Evolutionary conservation across 1,284 basidiomycete genomes (phyloP), one percentile per base, ranked within the genome.

Genomic region (Phenoliferia sp.): DNA sequence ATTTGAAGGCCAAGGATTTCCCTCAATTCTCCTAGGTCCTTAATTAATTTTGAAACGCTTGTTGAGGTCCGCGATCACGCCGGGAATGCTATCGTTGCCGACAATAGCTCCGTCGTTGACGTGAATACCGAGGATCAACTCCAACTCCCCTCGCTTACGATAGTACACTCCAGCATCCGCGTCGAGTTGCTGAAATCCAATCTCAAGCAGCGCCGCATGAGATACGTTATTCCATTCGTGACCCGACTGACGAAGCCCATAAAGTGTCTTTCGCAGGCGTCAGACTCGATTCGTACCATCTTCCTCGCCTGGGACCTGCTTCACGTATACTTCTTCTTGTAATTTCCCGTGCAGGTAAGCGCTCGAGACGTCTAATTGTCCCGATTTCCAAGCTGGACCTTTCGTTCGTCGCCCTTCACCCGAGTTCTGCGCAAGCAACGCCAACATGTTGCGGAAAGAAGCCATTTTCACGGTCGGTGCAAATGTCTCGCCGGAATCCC

Each of bases 401-500:
- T 19, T 22, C 9, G 48, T 52, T 7, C 48, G 48, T 5, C 48
- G 48, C 9, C 5, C 17, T 5, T 7, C 28, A 5, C 48, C 48
- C 7, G 54, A 34, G 26, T 62, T n/a, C 6, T 55, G 26, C 26
- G 62, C 65, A 22, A 64, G 69, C 9, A 65, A n/a, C 1, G 62
- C 56, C n/a, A 70, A 60, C 22, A 76, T 31, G 0, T 79, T 55
- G 0, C 79, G 76, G 36, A 81, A 76, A 0, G 80, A 80, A 54
- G 80, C 75, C 63, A 80, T 75, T 2, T 77, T 76, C 0, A 77
- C 77, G 1, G 81, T 82, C 0, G 82, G 83, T n/a, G 83, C 79
- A 64, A 80, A 82, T 0, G 82, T 84, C 6, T 81, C 77, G 0
- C 74, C 71, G 70, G 80, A 83, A 64, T 84, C 80, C 0, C 83